Base-by-base conservation (phyloP, 1,284 basidiomycete species). In the Cryptococcus jaspeensis region DNA sequence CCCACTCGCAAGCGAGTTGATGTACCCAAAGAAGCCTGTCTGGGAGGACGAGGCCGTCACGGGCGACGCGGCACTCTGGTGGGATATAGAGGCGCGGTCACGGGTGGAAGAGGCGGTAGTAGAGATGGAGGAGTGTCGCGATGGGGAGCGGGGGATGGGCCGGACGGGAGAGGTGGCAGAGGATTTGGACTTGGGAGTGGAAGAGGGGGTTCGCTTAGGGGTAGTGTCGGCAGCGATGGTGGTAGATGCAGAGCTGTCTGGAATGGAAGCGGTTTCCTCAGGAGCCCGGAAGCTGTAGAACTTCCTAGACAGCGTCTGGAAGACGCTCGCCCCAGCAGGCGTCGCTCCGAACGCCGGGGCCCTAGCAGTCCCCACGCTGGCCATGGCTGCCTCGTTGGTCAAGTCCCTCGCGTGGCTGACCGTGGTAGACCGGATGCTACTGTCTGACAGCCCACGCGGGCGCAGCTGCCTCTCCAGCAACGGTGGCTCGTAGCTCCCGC, bases 351-450 rank as follows among this genome's bases (percentile, higher is more conserved):
- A 61, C 3, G 49, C 61, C 6, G 36, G 42, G 13, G 53, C 52
- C 35, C 64, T 51, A 2, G 43, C 36, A 22, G 48, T 37, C 13
- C 45, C 18, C 22, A 39, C 48, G 13, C 38, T 39, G 11, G 42
- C 42, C 25, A 20, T n/a, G 4, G 23, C 35, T 6, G 32, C 50
- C 6, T 52, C 23, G n/a, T 40, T 15, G 11, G 35, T n/a, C 13
- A 49, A 43, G 18, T 45, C 43, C 9, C 20, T 46, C 7, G 52
- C 59, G 12, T 32, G 37, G 13, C 69, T 58, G 54, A 85, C 78
- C 74, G 88, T 93, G 0, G 89, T 89, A 1, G 90, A 88, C 59
- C 86, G 88, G 59, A 96, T 92, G 1, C 90, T 92, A 5, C 91
- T 92, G 73, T 96, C 93, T 1, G 88, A 91, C 40, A 95, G 76